Evolutionary conservation across 345 rosid genomes (phyloP), one percentile per base, ranked within the genome.

Genomic region (Eucalyptus leucophloia): DNA sequence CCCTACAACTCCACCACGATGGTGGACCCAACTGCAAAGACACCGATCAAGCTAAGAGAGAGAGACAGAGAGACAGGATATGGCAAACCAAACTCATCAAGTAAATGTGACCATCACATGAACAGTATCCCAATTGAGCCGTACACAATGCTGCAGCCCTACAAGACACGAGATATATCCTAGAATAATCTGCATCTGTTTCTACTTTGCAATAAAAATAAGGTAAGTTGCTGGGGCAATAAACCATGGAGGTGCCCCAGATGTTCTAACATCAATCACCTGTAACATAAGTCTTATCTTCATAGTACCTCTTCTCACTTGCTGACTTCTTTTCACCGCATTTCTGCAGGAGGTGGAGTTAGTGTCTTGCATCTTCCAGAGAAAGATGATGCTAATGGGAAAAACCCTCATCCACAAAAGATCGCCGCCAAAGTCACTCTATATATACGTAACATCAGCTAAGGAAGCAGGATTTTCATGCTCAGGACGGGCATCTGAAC

Each of bases 281-380:
- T 13, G 94, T 88, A 18, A 96, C 93, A 18, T 65, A 92, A 37
- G 93, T 89, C 94, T 95, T 96, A 30, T 67, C 92, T 77, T 94
- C 96, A 40, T 96, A 94, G 89, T 96, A 96, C 92, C 87, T 95
- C 81, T 47, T 94, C 92, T 95, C 98, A 53, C 96, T 94, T 72
- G 90, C 96, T 80, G 88, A 90, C 95, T 96, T 96, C 93, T 92
- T 94, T 92, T 94, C 95, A 34, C 95, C 94, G 10, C 97, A 95
- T 91, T 95, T 94, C 98, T 96, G 94, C 93, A 91, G 7, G 65
- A 11, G 7, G 30, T 44, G 26, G 40, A 86, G 34, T 12, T 40
- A 87, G 42, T 32, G 65, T 21, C 40, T 32, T 16, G 2, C 3
- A 1, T 32, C 40, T 34, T 69, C 24, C 81, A 69, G 44, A 69